Conservation (phyloP, 1,284 basidiomycete species). For the Spongispora temasekensis region DNA sequence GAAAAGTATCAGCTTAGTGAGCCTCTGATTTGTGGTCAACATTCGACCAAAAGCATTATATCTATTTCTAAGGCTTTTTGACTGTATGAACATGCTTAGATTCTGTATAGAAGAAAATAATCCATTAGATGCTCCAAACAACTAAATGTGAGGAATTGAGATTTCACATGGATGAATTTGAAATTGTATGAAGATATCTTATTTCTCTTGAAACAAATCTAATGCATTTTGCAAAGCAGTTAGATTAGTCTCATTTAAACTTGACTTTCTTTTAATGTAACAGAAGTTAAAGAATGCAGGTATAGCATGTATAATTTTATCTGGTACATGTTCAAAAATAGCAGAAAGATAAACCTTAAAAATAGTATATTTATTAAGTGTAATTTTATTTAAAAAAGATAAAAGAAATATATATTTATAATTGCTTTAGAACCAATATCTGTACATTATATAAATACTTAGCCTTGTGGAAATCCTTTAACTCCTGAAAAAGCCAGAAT, state of each 20-base stretch:
- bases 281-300: constrained; percentile 1
- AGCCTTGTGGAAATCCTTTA: not conserved
- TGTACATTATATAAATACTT: not conserved
- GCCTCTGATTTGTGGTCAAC: not conserved
- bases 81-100: not conserved
- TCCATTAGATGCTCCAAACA: not conserved
- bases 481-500: not conserved
- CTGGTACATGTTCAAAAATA: not conserved
- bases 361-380: not conserved
- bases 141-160: not conserved
- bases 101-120: not conserved
- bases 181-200: not conserved
- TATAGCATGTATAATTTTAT: constrained; percentile 1
- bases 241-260: not conserved
- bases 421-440: not conserved
- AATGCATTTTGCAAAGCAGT: not conserved
- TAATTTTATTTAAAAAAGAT: not conserved
- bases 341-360: not conserved
- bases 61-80: not conserved
- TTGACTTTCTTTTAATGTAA: constrained; percentile 2
- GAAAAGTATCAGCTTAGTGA: not conserved
- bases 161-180: not conserved
- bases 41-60: not conserved
- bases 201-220: not conserved
- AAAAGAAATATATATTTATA: not conserved